Percentiles rank a stretch among this genome's conserved stretches.
Evolutionary conservation across 1,139 yeast species (phyloP).

Genomic region (Entelexis sorbosivorans): DNA sequence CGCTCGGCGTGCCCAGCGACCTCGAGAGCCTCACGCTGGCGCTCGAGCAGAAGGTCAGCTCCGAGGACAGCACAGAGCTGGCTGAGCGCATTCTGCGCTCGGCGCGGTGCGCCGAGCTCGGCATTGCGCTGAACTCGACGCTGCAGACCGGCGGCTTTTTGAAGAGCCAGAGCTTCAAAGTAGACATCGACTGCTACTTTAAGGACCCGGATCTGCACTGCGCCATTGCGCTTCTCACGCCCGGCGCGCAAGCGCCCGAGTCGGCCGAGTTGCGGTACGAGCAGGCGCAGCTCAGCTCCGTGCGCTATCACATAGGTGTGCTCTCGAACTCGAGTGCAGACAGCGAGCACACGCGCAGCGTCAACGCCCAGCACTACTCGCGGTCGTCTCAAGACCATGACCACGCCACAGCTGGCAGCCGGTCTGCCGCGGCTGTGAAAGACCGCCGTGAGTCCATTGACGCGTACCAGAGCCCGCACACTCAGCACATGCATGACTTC

Average conservation of each 20-base stretch:
- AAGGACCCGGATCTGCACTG: slow-evolving; percentile 20
- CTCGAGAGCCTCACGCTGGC: slow-evolving; percentile 15
- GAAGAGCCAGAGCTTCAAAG: slow-evolving; percentile 11
- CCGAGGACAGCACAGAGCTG: slow-evolving; percentile 15
- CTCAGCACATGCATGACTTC: slow-evolving; percentile 20
- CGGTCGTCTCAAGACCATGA: neutral
- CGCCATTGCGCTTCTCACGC: slow-evolving; percentile 20
- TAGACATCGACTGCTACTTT: slow-evolving; percentile 19
- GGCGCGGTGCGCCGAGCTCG: slow-evolving; percentile 14
- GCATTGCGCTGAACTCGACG: slow-evolving; percentile 14
- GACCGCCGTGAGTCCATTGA: neutral
- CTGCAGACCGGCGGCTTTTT: slow-evolving; percentile 11
- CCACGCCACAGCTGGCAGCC: slow-evolving; percentile 2
- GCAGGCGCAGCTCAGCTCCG: slow-evolving; percentile 21
- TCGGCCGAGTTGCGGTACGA: slow-evolving; percentile 15
- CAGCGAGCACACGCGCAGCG: neutral
- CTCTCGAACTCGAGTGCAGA: slow-evolving; percentile 3
- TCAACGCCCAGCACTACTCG: neutral
- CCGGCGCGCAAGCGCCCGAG: slow-evolving; percentile 9
- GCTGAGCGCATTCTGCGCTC: slow-evolving; percentile 17
- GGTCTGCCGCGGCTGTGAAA: neutral
- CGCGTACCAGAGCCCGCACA: neutral
- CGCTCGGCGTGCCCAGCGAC: slow-evolving; percentile 10
- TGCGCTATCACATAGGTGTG: slow-evolving; percentile 19
- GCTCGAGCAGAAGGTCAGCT: slow-evolving; percentile 15